Evolutionary conservation across 257 asterid species (phyloP).

Genomic region (Handroanthus guayacan): DNA sequence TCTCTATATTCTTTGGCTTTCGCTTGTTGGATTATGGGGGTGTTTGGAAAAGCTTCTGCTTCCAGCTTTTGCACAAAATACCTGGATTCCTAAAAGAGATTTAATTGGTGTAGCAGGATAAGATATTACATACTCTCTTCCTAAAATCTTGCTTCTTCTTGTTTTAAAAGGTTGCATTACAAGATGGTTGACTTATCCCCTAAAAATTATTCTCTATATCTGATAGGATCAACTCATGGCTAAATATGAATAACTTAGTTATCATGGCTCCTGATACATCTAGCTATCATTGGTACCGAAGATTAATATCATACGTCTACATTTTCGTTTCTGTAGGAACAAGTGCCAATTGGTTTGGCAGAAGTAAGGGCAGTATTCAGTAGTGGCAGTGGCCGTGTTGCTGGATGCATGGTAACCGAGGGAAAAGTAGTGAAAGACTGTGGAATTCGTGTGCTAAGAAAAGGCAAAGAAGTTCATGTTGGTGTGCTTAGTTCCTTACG

Average conservation of each 20-base stretch:
- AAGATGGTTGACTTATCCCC: constrained; percentile 20
- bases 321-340: constrained; percentile 62
- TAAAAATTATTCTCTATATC: not conserved
- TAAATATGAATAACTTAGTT: constrained; percentile 3
- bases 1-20: constrained; percentile 3
- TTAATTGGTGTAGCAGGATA: not conserved
- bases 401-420: constrained; percentile 96
- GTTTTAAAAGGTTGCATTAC: constrained; percentile 23
- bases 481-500: constrained; percentile 81
- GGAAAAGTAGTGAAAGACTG: constrained; percentile 88
- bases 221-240: not conserved
- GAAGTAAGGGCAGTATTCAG: constrained; percentile 93
- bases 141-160: not conserved
- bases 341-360: constrained; percentile 86
- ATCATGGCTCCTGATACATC: not conserved
- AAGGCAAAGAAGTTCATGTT: constrained; percentile 76
- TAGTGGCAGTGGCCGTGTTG: constrained; percentile 98
- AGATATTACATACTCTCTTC: not conserved
- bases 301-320: not conserved
- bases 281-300: not conserved
- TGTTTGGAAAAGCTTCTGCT: not conserved
- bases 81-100: not conserved
- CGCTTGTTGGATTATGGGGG: not conserved
- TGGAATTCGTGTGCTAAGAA: constrained; percentile 84
- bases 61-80: too few relatives aligned